These are phyloP conservation scores for Diaporthe citriasiana DNA, from an alignment of 2,329 filamentous ascomycete genomes.

Conservation along the genomic window DNA sequence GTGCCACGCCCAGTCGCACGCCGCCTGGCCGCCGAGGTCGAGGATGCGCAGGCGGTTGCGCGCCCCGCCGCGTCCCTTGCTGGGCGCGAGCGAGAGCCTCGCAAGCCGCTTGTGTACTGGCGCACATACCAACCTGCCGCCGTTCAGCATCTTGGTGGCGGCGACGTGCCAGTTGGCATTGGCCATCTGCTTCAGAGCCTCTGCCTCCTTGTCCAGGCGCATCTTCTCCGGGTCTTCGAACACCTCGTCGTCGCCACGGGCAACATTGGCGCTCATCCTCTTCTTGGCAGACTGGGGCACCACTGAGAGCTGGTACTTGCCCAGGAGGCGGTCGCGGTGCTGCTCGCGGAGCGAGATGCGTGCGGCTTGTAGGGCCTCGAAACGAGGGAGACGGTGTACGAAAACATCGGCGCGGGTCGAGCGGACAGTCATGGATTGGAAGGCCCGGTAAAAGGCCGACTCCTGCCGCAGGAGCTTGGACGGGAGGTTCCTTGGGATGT, in stretches of 20 bases:
- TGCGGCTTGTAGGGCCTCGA: conserved; percentile 88
- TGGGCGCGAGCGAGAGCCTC: conserved; percentile 63
- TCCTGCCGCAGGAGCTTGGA: conserved; percentile 71
- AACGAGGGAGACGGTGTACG: conserved; percentile 85
- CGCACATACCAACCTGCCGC: conserved; percentile 74
- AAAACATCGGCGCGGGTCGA: conserved; percentile 81
- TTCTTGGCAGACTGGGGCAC: conserved; percentile 78
- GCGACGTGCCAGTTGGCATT: conserved; percentile 73
- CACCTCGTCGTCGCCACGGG: conserved; percentile 77
- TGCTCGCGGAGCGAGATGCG: conserved; percentile 79
- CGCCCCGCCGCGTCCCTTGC: conserved; percentile 53
- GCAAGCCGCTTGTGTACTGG: conserved; percentile 74
- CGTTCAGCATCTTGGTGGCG: conserved; percentile 72
- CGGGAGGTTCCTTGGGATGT: conserved; percentile 64
- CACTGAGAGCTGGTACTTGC: conserved; percentile 84
- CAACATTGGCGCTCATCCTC: conserved; percentile 80
- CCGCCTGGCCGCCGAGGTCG: conserved; percentile 86
- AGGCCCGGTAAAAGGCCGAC: conserved; percentile 89
- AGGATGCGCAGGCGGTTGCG: conserved; percentile 71
- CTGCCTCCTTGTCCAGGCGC: conserved; percentile 81
- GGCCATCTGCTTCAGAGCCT: conserved; percentile 81
- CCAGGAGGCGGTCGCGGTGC: conserved; percentile 85
- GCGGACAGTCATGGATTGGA: conserved; percentile 79
- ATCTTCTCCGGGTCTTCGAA: conserved; percentile 74
- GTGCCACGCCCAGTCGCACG: conserved; percentile 97